phyloP scores from a whole-genome alignment of 306 rosid genomes.

The Sophora flavescens region DNA sequence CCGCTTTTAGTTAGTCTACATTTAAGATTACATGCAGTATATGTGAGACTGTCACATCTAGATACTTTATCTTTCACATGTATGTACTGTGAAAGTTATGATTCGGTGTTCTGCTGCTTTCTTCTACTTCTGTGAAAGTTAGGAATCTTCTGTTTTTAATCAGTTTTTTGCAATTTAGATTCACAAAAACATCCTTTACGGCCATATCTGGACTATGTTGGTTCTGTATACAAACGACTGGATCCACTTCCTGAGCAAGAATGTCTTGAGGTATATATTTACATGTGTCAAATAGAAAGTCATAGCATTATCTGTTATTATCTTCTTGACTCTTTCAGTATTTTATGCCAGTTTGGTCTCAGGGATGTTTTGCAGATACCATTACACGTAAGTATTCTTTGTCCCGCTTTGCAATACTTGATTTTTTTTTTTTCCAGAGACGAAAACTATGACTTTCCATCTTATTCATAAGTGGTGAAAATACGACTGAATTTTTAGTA shows the following conservation, averaged over 20 bases:
- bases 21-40: no score
- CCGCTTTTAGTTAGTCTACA: no score
- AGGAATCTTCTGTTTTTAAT: no score
- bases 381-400: constrained; percentile 62
- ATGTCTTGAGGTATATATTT: constrained; percentile 62
- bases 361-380: constrained; percentile 76
- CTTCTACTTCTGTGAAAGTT: no score
- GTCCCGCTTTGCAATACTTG: no score
- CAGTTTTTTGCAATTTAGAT: constrained; percentile 45
- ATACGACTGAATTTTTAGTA: no score
- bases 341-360: constrained; percentile 63
- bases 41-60: not conserved
- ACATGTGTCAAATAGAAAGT: not conserved
- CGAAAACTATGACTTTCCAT: not conserved
- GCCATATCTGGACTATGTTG: constrained; percentile 74
- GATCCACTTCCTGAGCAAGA: constrained; percentile 75
- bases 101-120: not conserved
- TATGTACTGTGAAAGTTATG: not conserved
- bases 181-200: constrained; percentile 60
- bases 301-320: not conserved
- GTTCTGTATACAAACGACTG: constrained; percentile 67
- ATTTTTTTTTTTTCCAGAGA: not conserved
- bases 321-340: constrained; percentile 46
- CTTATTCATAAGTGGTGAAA: no score
- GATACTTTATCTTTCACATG: not conserved